Base-by-base conservation (phyloP, 768 basidiomycete species). In the Pisolithus sp. region DNA sequence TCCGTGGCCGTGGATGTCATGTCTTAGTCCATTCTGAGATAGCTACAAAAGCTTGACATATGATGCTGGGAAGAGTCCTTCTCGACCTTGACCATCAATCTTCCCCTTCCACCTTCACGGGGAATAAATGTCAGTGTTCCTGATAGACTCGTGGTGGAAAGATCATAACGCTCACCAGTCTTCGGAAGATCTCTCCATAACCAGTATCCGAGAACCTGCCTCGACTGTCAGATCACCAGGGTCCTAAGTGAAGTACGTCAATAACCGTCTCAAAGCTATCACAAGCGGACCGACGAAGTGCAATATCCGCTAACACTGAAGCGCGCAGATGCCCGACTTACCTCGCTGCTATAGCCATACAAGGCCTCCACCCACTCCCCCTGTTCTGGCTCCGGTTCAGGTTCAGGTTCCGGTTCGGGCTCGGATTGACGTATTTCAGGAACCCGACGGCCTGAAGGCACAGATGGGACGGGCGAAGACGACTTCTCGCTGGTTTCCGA, bases 361-460 rank as follows among this genome's bases (percentile, higher is more conserved):
- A 88, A 58, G 5, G 73, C 89, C 59, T 89, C 82, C 15, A 80
- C 86, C 89, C 89, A 91, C 54, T 86, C 84, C 4, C 85, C 86
- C 34, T 68, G 59, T 20, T 47, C 46, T 21, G 68, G 66, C 52
- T 68, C 66, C 30, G 66, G 69, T 36, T 69, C 49, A 13, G 38
- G 49, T 20, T 24, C 50, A 4, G 50, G 26, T 26, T 31, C 28
- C 28, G 39, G 40, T 26, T 46, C 44, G 13, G 44, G 44, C 28
- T 46, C 44, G 15, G 44, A 8, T 26, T 46, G 44, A 31, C 7
- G 44, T 4, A 20, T 43, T 6, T 34, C 31, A 4, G 50, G 51
- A n/a, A 38, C 42, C 30, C 48, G 52, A 18, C 48, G 53, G 21
- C 52, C 41, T 7, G 52, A 50, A 64, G 44, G 62, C 52, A 57